Evolutionary conservation across 106 monocot genomes (phyloP).

Genomic region (Platanthera zijinensis): DNA sequence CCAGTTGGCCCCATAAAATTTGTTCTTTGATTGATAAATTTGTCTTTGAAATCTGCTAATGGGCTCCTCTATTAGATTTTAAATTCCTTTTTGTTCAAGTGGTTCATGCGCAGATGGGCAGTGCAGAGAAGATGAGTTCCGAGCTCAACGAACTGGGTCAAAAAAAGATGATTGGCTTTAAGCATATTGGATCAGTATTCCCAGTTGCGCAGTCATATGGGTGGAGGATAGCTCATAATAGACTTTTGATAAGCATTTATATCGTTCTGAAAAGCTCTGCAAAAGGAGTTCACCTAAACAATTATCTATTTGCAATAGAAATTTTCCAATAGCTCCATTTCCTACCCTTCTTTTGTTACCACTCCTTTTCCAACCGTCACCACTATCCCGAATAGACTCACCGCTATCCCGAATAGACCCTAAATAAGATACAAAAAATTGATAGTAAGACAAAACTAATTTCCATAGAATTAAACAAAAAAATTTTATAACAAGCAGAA

Average conservation of each 20-base stretch:
- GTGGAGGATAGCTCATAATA: slow-evolving; percentile 14
- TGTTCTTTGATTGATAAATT: neutral
- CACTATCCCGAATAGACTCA: too few species aligned
- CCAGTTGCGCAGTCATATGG: slow-evolving; percentile 33
- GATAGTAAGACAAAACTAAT: too few species aligned
- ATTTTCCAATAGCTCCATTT: too few species aligned
- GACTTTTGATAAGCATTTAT: slow-evolving; percentile 47
- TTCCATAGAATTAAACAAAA: too few species aligned
- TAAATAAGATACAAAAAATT: too few species aligned
- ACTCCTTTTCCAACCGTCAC: too few species aligned
- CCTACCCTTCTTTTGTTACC: too few species aligned
- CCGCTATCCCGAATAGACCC: too few species aligned
- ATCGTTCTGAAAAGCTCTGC: slow-evolving; percentile 17
- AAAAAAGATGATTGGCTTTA: slow-evolving; percentile 42
- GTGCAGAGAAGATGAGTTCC: neutral
- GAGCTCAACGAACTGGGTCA: slow-evolving; percentile 8
- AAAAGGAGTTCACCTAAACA: too few species aligned
- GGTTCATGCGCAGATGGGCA: slow-evolving; percentile 1
- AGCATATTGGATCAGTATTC: slow-evolving; percentile 51
- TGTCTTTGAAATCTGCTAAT: neutral
- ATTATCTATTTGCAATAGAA: too few species aligned
- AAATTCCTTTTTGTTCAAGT: neutral
- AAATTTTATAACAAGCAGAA: too few species aligned
- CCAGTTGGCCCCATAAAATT: neutral
- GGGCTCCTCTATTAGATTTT: neutral